Conservation (phyloP, 192 early-diverging fungal genomes). For the Phlyctochytrium planicorne region DNA sequence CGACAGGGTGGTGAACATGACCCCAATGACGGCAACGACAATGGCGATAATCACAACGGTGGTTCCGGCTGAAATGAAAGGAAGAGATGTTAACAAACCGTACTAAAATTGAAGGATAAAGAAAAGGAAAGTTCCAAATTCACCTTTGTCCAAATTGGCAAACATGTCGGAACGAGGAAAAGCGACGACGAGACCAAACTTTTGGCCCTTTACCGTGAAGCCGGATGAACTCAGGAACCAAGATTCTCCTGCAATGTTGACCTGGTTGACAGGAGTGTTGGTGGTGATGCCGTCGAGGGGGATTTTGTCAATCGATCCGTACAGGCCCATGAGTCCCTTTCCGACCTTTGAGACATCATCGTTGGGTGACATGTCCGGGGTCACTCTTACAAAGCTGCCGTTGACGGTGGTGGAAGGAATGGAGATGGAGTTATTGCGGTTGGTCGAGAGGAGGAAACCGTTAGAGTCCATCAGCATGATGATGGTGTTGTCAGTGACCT, state of each 20-base stretch:
- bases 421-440: constrained; percentile 1
- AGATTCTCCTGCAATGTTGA: neutral
- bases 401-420: neutral
- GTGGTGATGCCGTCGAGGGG: neutral
- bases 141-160: neutral
- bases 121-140: neutral
- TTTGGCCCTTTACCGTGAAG: neutral
- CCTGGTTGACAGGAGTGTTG: neutral
- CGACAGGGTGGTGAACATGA: neutral
- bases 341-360: neutral
- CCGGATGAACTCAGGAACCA: neutral
- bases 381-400: neutral
- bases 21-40: neutral
- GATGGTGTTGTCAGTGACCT: constrained; percentile 1
- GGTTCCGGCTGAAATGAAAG: neutral
- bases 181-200: neutral
- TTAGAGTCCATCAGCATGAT: neutral
- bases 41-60: neutral
- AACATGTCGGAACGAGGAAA: constrained; percentile 5
- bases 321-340: neutral
- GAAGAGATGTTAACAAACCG: neutral
- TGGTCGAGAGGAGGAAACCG: constrained; percentile 1
- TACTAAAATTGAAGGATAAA: neutral
- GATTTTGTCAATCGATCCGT: neutral
- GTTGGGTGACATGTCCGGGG: neutral